Conservation (phyloP, 805 yeast genomes). For the Ogataea naganishii region DNA sequence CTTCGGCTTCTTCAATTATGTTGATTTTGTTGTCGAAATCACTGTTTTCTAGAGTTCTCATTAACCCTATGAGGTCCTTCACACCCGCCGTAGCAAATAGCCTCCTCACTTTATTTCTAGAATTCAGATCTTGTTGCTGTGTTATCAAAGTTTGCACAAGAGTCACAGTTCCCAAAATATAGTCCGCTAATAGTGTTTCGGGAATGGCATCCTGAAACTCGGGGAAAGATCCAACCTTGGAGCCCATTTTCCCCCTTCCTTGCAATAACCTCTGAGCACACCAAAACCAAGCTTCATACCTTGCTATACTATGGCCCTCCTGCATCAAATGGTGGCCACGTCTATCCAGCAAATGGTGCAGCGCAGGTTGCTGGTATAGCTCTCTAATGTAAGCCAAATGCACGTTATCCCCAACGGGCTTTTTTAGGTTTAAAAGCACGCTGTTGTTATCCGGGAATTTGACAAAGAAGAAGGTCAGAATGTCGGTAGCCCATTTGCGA, state of each 20-base stretch:
- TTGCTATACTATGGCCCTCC: conserved; percentile 15
- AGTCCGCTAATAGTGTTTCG: conserved; percentile 53
- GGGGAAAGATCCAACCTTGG: conserved; percentile 86
- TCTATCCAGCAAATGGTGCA: conserved; percentile 15
- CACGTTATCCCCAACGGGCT: conserved; percentile 23
- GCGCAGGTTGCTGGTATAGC: conserved; percentile 12
- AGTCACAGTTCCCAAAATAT: conserved; percentile 41
- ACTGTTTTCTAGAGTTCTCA: conserved; percentile 31
- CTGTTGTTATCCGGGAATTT: conserved; percentile 12
- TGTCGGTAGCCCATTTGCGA: conserved; percentile 76
- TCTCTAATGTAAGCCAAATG: conserved; percentile 21
- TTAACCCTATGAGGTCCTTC: conserved; percentile 24
- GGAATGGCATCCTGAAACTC: conserved; percentile 57
- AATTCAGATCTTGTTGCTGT: conserved; percentile 27
- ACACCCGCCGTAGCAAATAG: conserved; percentile 34
- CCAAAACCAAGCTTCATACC: conserved; percentile 27
- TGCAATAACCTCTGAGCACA: conserved; percentile 18
- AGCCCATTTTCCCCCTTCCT: conserved; percentile 86
- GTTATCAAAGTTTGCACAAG: conserved; percentile 40
- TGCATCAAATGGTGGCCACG: conserved; percentile 17
- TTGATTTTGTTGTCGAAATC: conserved; percentile 34
- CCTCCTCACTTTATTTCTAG: conserved; percentile 38
- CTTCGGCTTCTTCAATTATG: conserved; percentile 30
- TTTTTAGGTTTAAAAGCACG: conserved; percentile 17
- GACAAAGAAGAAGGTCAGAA: conserved; percentile 46